phyloP scores from a whole-genome alignment of 345 rosid species.

The Alliaria petiolata region DNA sequence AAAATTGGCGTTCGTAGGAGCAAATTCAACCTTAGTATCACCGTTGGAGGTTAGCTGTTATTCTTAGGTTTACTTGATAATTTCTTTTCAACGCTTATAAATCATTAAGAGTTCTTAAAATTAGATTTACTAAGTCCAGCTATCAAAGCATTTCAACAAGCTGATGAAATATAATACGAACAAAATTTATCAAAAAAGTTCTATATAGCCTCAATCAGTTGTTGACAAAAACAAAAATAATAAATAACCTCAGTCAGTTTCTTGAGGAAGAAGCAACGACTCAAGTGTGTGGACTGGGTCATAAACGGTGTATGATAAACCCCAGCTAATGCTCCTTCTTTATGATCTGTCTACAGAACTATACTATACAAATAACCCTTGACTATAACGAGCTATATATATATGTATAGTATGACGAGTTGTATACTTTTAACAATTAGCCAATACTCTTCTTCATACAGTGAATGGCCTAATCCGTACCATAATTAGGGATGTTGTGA shows the following conservation, averaged over 20 bases:
- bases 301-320: no score
- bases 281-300: background rate
- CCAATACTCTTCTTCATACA: no score
- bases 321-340: no score
- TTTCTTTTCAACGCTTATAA: background rate
- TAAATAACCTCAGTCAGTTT: no score
- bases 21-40: background rate
- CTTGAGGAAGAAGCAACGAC: background rate
- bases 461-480: no score
- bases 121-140: background rate
- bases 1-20: background rate
- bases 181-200: background rate
- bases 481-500: background rate
- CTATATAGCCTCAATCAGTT: no score
- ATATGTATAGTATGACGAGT: no score
- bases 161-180: background rate
- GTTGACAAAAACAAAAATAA: no score
- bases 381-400: no score
- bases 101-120: background rate
- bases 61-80: slow-evolving; percentile 1
- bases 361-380: no score
- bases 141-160: background rate
- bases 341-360: no score
- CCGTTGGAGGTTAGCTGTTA: slow-evolving; percentile 3
- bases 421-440: no score